These are phyloP conservation scores for Simmondsia chinensis DNA, from an alignment of 148 eudicot genomes.

Conservation along the genomic window DNA sequence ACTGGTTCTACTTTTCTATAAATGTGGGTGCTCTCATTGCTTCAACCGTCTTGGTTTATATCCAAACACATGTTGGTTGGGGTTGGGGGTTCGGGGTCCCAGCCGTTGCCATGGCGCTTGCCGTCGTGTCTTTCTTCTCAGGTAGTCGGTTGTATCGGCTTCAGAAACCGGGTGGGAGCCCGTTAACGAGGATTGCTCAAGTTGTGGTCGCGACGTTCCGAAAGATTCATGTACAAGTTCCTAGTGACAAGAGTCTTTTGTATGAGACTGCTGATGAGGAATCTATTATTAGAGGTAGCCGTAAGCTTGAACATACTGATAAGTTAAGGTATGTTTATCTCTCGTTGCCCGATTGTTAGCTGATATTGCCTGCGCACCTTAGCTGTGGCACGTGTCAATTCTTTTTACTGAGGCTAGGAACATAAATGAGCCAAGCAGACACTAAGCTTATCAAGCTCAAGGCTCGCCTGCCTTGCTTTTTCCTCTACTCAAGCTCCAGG, in stretches of 20 bases:
- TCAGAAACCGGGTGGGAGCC: conserved; percentile 53
- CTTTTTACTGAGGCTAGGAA: background rate
- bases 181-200: conserved; percentile 40
- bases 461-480: too few species aligned
- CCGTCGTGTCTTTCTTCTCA: conserved; percentile 34
- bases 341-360: too few species aligned
- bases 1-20: conserved; percentile 44
- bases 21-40: conserved; percentile 58
- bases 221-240: conserved; percentile 26
- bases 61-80: conserved; percentile 54
- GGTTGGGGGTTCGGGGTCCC: conserved; percentile 53
- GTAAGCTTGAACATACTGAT: conserved; percentile 43
- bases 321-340: conserved; percentile 25
- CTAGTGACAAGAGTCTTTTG: conserved; percentile 24
- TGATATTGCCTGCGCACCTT: background rate
- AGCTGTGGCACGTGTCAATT: background rate
- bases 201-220: conserved; percentile 38
- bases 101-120: conserved; percentile 46
- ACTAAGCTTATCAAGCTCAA: too few species aligned
- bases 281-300: conserved; percentile 32
- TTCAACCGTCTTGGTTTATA: conserved; percentile 37
- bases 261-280: conserved; percentile 30
- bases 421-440: too few species aligned
- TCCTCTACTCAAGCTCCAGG: too few species aligned
- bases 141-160: conserved; percentile 36